Conservation (phyloP, 495 filamentous ascomycete species). For the Xylaria bambusicola region DNA sequence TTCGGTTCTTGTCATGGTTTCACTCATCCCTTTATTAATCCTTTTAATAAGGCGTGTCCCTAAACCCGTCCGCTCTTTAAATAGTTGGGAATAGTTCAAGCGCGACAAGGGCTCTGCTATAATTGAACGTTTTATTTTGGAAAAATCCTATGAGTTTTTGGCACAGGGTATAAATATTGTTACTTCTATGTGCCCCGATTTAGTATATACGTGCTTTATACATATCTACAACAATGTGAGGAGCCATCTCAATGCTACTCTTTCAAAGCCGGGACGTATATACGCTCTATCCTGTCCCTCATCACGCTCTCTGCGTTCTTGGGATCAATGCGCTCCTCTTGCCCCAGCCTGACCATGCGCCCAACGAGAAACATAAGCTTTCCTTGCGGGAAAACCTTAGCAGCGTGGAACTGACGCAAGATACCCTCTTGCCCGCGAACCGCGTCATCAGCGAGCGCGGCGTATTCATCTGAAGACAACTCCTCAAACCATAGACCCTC, state of each 20-base stretch:
- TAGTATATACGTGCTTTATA: too few relatives aligned
- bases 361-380: conserved; percentile 90
- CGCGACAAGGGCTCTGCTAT: too few relatives aligned
- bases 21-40: too few relatives aligned
- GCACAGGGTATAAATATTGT: too few relatives aligned
- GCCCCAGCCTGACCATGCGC: conserved; percentile 79
- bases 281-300: conserved; percentile 52
- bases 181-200: too few relatives aligned
- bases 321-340: conserved; percentile 77
- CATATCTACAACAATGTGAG: neutral
- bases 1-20: neutral
- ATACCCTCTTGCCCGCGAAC: conserved; percentile 59
- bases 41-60: too few relatives aligned
- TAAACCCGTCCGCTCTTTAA: too few relatives aligned
- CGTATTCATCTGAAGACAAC: conserved; percentile 61
- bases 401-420: conserved; percentile 68
- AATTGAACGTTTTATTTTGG: too few relatives aligned
- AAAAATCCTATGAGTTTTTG: too few relatives aligned
- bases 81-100: too few relatives aligned
- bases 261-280: conserved; percentile 22
- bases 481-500: conserved; percentile 67
- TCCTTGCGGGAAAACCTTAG: conserved; percentile 59
- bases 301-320: conserved; percentile 68
- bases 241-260: neutral
- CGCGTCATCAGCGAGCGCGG: conserved; percentile 51